A percentile compares a stretch with the other conserved stretches of the same genome.
These are phyloP conservation scores for Eimeria tenella DNA, from an alignment of 169 alveolate genomes.

Conservation along the genomic window DNA sequence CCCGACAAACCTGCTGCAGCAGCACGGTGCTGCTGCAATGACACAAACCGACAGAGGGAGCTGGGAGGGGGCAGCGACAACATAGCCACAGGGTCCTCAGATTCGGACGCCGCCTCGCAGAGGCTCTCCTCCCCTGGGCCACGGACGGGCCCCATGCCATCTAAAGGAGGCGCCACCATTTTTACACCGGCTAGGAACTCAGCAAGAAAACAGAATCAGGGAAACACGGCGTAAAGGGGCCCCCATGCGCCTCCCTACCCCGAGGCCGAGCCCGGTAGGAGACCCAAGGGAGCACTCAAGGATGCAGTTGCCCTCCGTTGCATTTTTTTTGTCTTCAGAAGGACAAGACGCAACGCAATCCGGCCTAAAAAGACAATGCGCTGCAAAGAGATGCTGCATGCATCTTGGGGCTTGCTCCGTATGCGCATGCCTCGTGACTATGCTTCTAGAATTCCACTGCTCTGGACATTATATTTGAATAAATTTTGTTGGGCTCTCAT, in stretches of 20 bases:
- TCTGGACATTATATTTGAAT: too few species aligned
- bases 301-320: not conserved
- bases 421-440: too few species aligned
- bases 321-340: not conserved
- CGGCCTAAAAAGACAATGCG: too few species aligned
- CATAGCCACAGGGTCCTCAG: conserved; percentile 17
- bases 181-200: not conserved
- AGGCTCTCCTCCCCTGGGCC: conserved; percentile 36
- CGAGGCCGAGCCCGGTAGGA: not conserved
- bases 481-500: not conserved
- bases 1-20: not conserved
- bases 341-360: not conserved
- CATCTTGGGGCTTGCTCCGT: not conserved
- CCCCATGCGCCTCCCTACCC: conserved; percentile 13
- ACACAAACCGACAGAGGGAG: conserved; percentile 33
- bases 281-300: not conserved
- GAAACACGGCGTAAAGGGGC: not conserved
- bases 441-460: not conserved
- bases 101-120: conserved; percentile 6
- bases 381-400: not conserved
- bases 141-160: conserved; percentile 19
- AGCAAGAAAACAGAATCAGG: too few species aligned
- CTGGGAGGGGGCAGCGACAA: conserved; percentile 50
- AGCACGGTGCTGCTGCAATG: conserved; percentile 33
- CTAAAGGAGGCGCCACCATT: not conserved